A percentile compares a stretch with the other conserved stretches of the same genome.
Evolutionary conservation across 2,329 filamentous ascomycete species (phyloP).

Genomic region (Trichocomaceae sp.): DNA sequence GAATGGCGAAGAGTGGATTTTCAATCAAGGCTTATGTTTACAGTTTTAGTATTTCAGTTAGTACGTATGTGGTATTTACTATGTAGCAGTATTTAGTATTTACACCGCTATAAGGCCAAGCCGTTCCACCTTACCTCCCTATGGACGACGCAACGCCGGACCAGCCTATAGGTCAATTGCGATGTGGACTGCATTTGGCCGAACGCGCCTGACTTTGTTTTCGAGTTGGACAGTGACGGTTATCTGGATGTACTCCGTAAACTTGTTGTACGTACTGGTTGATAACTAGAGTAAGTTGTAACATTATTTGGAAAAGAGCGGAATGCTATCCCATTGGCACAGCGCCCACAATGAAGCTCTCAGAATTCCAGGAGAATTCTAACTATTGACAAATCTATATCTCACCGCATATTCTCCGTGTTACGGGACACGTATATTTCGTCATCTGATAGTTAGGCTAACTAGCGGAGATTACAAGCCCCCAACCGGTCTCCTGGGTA

Average conservation of each 20-base stretch:
- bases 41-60: too few relatives aligned
- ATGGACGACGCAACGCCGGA: not conserved
- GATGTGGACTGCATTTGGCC: not conserved
- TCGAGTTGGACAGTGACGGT: not conserved
- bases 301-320: not conserved
- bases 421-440: too few relatives aligned
- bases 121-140: not conserved
- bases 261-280: too few relatives aligned
- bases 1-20: not conserved
- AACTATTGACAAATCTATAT: not conserved
- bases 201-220: not conserved
- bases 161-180: not conserved
- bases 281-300: too few relatives aligned
- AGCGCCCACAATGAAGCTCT: too few relatives aligned
- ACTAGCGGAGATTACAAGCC: constrained; percentile 1
- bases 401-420: not conserved
- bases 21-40: too few relatives aligned
- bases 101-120: not conserved
- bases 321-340: not conserved
- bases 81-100: too few relatives aligned
- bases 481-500: constrained; percentile 9
- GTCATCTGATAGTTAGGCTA: too few relatives aligned
- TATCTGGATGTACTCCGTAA: too few relatives aligned
- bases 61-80: too few relatives aligned
- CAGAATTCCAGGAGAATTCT: too few relatives aligned